A percentile compares a stretch with the other conserved stretches of the same genome.
These are phyloP conservation scores for Wallacemonas sp. DNA, from an alignment of 208 protist species.

Conservation along the genomic window DNA sequence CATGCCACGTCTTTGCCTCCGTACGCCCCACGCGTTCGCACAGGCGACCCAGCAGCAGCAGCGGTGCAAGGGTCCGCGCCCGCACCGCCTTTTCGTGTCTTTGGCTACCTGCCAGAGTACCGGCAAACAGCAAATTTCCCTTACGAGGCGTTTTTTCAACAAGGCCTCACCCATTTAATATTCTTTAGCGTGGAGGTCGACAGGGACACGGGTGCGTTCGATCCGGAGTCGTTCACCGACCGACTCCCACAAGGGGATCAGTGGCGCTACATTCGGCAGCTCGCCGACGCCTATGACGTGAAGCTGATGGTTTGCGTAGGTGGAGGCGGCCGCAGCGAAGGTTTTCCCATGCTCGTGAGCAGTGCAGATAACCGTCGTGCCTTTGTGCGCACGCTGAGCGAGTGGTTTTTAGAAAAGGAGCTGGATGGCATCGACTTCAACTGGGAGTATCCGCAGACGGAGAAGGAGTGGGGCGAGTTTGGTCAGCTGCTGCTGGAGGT, in stretches of 20 bases:
- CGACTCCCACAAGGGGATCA: constrained; percentile 37
- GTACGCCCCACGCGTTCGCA: background rate
- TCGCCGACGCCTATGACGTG: constrained; percentile 39
- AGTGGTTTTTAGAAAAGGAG: constrained; percentile 25
- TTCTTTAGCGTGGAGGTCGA: constrained; percentile 76
- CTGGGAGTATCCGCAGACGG: constrained; percentile 65
- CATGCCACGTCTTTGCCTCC: no score
- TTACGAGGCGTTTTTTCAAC: constrained; percentile 44
- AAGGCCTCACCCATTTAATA: constrained; percentile 71
- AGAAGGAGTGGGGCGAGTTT: constrained; percentile 45
- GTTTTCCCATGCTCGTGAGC: constrained; percentile 40
- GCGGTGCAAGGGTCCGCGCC: no score
- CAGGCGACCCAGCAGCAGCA: background rate
- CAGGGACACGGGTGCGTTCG: constrained; percentile 11
- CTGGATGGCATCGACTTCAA: constrained; percentile 81
- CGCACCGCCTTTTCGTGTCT: constrained; percentile 41
- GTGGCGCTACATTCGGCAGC: constrained; percentile 31
- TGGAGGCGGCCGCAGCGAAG: constrained; percentile 53
- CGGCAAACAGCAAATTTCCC: constrained; percentile 35
- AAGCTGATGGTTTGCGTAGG: constrained; percentile 69
- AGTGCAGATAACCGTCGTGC: constrained; percentile 16
- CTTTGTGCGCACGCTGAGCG: constrained; percentile 39
- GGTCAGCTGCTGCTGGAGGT: constrained; percentile 36
- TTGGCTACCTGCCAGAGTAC: constrained; percentile 80
- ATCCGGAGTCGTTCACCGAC: constrained; percentile 33